Evolutionary conservation across 176 grass and related monocot genomes (phyloP), one percentile per base, ranked within the genome.

Genomic region (Musa troglodytarum): DNA sequence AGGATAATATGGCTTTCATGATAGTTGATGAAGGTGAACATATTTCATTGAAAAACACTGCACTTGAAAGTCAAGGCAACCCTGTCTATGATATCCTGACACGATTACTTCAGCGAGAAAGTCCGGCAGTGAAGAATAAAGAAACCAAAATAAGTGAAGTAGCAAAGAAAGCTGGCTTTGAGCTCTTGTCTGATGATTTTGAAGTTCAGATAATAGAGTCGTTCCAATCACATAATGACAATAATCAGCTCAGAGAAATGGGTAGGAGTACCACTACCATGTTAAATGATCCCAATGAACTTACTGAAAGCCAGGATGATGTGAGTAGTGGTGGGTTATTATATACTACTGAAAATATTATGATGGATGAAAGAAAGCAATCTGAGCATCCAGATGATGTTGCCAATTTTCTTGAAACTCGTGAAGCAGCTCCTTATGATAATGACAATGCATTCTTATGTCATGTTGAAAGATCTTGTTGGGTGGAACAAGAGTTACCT

Each of bases 1-100:
- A 83, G 83, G 93, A 97, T 55, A 85, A 97, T 67, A 90, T 88
- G 75, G 81, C 86, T 74, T 75, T 90, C 64, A 90, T 97, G 87
- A 71, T 93, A 34, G 78, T 88, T 81, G 85, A 90, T 75, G 82
- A 92, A 65, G 89, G 85, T 74, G 85, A 88, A 63, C 81, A 73
- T 80, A 84, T 86, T 86, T 86, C 86, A 54, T 78, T 86, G 1
- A 70, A 59, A 88, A 79, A 57, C 78, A 78, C 62, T 77, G 72
- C 68, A 66, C 71, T 83, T 77, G 81, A 17, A 34, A 74, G 61
- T 80, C 29, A 74, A 10, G 50, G 63, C 55, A 80, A 86, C 78
- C 52, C 75, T 34, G 84, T 96, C 55, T 82, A 88, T 65, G 88
- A 97, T 83, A 84, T 90, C 79, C 54, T 97, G 67, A 81, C 86